phyloP scores from a whole-genome alignment of 345 rosid species.

The Arabis alpina region DNA sequence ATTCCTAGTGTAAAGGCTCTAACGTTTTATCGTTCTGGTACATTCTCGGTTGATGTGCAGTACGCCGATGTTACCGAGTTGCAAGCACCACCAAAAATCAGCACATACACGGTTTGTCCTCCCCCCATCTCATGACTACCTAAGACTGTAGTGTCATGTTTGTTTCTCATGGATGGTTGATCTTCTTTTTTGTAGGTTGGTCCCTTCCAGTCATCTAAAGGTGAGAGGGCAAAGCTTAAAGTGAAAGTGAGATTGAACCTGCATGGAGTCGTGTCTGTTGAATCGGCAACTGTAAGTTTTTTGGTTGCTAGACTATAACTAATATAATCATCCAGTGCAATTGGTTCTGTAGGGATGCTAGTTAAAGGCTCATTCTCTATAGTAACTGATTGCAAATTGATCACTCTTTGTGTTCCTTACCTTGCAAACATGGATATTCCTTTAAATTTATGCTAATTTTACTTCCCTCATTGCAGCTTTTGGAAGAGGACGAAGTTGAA shows the following conservation, averaged over 20 bases:
- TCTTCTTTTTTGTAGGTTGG: constrained; percentile 63
- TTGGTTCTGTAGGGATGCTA: neutral
- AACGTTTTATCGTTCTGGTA: constrained; percentile 77
- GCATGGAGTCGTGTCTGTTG: constrained; percentile 85
- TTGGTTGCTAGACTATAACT: neutral
- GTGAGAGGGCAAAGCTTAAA: constrained; percentile 83
- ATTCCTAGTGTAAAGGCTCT: constrained; percentile 87
- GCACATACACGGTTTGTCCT: constrained; percentile 70
- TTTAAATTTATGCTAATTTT: neutral
- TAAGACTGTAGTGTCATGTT: constrained; percentile 25
- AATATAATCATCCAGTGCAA: neutral
- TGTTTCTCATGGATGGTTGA: constrained; percentile 36
- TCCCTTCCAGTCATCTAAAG: constrained; percentile 78
- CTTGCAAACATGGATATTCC: neutral
- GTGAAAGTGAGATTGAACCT: constrained; percentile 82
- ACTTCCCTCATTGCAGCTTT: constrained; percentile 55
- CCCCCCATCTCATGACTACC: neutral
- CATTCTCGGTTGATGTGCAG: constrained; percentile 80
- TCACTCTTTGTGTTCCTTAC: too few relatives aligned
- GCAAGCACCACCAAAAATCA: constrained; percentile 77
- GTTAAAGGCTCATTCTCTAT: neutral
- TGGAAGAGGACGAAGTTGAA: constrained; percentile 93
- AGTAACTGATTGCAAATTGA: too few relatives aligned
- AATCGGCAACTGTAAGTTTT: constrained; percentile 82
- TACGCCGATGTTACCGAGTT: constrained; percentile 65